Evolutionary conservation across 495 filamentous ascomycete genomes (phyloP).

Genomic region (Penicillium soppii): DNA sequence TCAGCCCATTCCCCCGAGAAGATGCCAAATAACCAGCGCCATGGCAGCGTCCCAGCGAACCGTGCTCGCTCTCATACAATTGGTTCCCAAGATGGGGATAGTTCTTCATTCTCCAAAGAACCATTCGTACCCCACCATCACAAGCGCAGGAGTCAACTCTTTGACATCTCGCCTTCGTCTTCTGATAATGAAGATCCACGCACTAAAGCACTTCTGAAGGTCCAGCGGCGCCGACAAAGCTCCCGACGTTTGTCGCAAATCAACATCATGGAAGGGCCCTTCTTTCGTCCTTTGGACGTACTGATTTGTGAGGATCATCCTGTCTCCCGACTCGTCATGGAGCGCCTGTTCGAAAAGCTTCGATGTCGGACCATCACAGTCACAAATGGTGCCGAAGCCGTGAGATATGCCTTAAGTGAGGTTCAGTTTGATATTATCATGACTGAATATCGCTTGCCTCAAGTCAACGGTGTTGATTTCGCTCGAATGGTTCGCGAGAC

Average conservation of each 20-base stretch:
- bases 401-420: constrained; percentile 88
- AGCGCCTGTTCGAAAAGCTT: constrained; percentile 90
- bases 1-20: constrained; percentile 56
- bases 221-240: constrained; percentile 88
- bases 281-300: constrained; percentile 88
- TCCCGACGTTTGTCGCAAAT: constrained; percentile 90
- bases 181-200: constrained; percentile 96
- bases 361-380: constrained; percentile 94
- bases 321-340: constrained; percentile 96
- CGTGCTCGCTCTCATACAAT: constrained; percentile 88
- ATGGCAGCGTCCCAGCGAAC: constrained; percentile 48
- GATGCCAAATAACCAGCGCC: constrained; percentile 37
- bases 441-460: constrained; percentile 93
- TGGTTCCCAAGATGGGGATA: constrained; percentile 88
- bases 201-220: constrained; percentile 86
- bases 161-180: constrained; percentile 95
- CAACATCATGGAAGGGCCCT: constrained; percentile 73
- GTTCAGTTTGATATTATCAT: constrained; percentile 95
- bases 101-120: constrained; percentile 52
- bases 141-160: constrained; percentile 89
- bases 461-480: constrained; percentile 91
- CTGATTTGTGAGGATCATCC: constrained; percentile 98
- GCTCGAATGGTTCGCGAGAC: constrained; percentile 96
- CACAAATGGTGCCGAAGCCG: constrained; percentile 81
- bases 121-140: constrained; percentile 70